These are phyloP conservation scores for Colletotrichum liriopes DNA, from an alignment of 2,329 filamentous ascomycete species.

Conservation along the genomic window DNA sequence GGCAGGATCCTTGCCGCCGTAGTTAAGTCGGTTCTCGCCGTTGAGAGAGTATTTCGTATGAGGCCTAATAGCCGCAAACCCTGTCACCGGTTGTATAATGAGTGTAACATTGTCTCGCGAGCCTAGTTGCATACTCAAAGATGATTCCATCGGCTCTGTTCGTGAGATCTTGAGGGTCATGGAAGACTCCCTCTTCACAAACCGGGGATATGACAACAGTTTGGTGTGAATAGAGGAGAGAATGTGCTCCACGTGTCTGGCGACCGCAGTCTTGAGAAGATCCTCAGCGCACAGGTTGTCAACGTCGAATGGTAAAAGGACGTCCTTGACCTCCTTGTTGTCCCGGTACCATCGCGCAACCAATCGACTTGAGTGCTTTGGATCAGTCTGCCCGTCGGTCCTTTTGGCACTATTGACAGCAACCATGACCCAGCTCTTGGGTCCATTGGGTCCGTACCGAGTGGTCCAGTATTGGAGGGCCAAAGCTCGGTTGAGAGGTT, in stretches of 20 bases:
- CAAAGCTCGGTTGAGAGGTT: conserved; percentile 85
- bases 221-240: conserved; percentile 77
- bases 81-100: conserved; percentile 83
- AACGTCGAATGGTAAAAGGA: conserved; percentile 77
- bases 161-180: conserved; percentile 72
- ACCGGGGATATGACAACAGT: conserved; percentile 73
- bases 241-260: conserved; percentile 80
- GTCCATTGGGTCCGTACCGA: conserved; percentile 67
- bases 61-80: conserved; percentile 81
- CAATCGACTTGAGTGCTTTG: conserved; percentile 68
- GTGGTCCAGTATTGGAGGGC: conserved; percentile 93
- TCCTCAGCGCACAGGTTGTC: conserved; percentile 80
- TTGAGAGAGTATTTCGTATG: conserved; percentile 69
- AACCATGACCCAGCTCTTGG: conserved; percentile 93
- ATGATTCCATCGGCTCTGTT: conserved; percentile 76
- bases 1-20: conserved; percentile 66
- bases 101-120: conserved; percentile 73
- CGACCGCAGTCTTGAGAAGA: conserved; percentile 82
- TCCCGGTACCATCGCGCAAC: conserved; percentile 88
- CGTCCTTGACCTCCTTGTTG: conserved; percentile 79
- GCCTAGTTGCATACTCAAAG: conserved; percentile 79
- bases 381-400: conserved; percentile 55
- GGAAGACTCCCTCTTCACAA: conserved; percentile 71
- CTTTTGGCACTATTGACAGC: conserved; percentile 80
- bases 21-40: conserved; percentile 77